phyloP scores from a whole-genome alignment of 2,329 filamentous ascomycete genomes.

The Arthrobotrys iridis region DNA sequence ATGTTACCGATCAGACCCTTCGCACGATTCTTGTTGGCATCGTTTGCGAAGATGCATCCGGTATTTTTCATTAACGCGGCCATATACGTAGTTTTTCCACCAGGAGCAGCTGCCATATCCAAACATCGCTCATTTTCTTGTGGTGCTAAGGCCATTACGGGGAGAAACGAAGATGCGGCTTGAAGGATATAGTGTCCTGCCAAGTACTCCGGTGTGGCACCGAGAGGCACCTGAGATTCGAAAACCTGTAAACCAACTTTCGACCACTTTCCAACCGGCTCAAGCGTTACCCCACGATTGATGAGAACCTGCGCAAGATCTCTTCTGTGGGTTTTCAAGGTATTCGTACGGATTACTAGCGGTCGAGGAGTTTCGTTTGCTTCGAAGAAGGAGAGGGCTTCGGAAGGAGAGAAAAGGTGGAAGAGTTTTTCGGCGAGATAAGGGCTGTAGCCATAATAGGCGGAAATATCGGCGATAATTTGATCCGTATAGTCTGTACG shows the following conservation, averaged over 20 bases:
- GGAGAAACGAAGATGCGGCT: constrained; percentile 94
- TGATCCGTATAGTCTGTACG: constrained; percentile 88
- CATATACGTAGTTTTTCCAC: constrained; percentile 95
- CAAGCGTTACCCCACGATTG: constrained; percentile 93
- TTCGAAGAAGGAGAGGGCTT: constrained; percentile 98
- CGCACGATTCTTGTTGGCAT: constrained; percentile 89
- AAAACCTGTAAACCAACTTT: constrained; percentile 98
- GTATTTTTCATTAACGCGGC: constrained; percentile 99
- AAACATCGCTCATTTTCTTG: constrained; percentile 92
- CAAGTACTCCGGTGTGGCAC: constrained; percentile 96
- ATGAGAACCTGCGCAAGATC: constrained; percentile 93
- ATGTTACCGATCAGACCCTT: constrained; percentile 99
- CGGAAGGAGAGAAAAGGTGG: constrained; percentile 87
- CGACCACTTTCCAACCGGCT: constrained; percentile 98
- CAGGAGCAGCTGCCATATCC: constrained; percentile 93
- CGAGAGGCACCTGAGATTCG: constrained; percentile 84
- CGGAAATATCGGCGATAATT: constrained; percentile 88
- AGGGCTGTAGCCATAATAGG: constrained; percentile 95
- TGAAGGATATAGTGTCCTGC: constrained; percentile 98
- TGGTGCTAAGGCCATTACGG: constrained; percentile 95
- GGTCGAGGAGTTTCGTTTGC: constrained; percentile 95
- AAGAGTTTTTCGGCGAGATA: constrained; percentile 97
- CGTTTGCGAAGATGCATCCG: constrained; percentile 93
- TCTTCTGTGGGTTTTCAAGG: constrained; percentile 77
- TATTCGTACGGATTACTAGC: constrained; percentile 96